A percentile compares a stretch with the other conserved stretches of the same genome.
phyloP scores from a whole-genome alignment of 176 grass and related monocot genomes.

The Lolium rigidum region DNA sequence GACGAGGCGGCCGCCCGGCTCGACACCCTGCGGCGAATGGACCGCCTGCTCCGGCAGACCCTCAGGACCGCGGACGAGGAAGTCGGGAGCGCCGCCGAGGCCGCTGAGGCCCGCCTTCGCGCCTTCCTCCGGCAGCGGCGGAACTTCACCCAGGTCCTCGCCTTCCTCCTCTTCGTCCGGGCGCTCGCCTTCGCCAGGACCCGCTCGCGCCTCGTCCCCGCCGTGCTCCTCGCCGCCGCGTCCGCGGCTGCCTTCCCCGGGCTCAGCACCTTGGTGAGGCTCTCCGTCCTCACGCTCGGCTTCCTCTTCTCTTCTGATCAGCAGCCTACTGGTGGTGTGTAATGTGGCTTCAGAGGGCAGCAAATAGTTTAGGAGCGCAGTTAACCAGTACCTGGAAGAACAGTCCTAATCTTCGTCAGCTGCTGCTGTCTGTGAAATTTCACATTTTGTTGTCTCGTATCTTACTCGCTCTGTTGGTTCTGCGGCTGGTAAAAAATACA shows the following conservation, averaged over 20 bases:
- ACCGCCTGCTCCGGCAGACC: too few relatives aligned
- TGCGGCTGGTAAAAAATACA: too few relatives aligned
- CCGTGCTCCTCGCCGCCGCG: conserved; percentile 11
- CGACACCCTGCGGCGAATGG: neutral
- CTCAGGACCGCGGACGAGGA: neutral
- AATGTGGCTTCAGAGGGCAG: neutral
- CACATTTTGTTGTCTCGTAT: too few relatives aligned
- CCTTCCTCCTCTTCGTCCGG: neutral
- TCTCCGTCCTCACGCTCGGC: conserved; percentile 19
- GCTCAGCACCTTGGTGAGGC: conserved; percentile 8
- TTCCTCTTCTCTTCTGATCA: conserved; percentile 8
- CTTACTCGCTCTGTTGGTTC: too few relatives aligned
- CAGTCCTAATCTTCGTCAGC: too few relatives aligned
- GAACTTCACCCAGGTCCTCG: neutral
- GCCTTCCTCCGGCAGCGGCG: neutral
- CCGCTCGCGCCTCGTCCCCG: conserved; percentile 30
- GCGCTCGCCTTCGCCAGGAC: neutral
- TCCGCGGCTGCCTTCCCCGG: neutral
- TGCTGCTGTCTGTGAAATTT: too few relatives aligned
- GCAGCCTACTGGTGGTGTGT: neutral
- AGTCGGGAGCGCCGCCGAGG: too few relatives aligned
- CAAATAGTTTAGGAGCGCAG: neutral
- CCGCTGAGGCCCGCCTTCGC: neutral
- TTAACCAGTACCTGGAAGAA: too few relatives aligned
- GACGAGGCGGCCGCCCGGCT: neutral